These are phyloP conservation scores for Saxophila tyrrhenica DNA, from an alignment of 495 filamentous ascomycete genomes.

Conservation along the genomic window DNA sequence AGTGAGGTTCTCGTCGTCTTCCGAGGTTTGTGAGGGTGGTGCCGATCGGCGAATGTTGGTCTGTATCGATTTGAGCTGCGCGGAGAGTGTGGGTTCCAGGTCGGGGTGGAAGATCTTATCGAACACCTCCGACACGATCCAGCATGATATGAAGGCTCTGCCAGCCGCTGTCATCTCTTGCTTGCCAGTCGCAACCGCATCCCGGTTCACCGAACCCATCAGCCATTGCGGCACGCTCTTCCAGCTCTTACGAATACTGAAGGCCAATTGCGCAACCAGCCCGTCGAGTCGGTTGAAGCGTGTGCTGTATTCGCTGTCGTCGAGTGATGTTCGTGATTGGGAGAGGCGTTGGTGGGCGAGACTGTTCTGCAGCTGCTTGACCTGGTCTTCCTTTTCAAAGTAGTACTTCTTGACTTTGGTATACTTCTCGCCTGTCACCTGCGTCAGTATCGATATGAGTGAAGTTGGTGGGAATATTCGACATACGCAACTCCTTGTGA, in stretches of 20 bases:
- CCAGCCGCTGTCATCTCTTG: constrained; percentile 97
- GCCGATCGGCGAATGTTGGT: constrained; percentile 70
- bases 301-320: constrained; percentile 87
- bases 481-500: constrained; percentile 32
- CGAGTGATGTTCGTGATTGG: constrained; percentile 85
- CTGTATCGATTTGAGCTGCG: constrained; percentile 75
- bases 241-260: constrained; percentile 93
- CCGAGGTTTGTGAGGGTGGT: constrained; percentile 57
- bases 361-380: constrained; percentile 91
- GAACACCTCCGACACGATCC: constrained; percentile 86
- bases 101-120: constrained; percentile 84
- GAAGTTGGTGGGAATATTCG: background rate
- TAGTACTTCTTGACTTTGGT: constrained; percentile 96
- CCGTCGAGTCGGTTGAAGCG: constrained; percentile 89
- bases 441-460: constrained; percentile 6
- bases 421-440: constrained; percentile 69
- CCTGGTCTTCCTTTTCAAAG: constrained; percentile 88
- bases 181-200: constrained; percentile 68
- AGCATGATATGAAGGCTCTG: constrained; percentile 77
- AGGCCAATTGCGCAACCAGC: constrained; percentile 86
- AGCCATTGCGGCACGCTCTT: constrained; percentile 69
- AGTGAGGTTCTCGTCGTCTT: constrained; percentile 81
- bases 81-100: constrained; percentile 61
- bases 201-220: constrained; percentile 61
- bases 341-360: constrained; percentile 91